These are phyloP conservation scores for Cyclotella atomus DNA, from an alignment of 108 stramenopile species.

Conservation along the genomic window DNA sequence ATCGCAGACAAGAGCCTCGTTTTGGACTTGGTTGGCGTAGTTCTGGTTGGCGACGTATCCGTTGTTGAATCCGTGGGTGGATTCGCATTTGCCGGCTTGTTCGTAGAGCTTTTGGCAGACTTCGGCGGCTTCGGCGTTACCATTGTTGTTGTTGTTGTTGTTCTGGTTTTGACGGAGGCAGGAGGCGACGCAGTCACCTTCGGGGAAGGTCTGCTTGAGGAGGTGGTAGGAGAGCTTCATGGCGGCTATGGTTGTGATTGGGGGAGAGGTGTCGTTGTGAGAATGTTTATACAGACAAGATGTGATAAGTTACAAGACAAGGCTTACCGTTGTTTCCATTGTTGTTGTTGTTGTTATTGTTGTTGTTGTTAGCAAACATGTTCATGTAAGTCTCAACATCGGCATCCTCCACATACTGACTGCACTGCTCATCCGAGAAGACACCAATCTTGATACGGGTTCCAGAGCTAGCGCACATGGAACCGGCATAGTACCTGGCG, in stretches of 20 bases:
- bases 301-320: constrained; percentile 52
- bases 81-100: constrained; percentile 84
- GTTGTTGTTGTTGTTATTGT: constrained; percentile 39
- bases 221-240: constrained; percentile 57
- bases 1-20: constrained; percentile 80
- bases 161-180: constrained; percentile 52
- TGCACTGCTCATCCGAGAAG: constrained; percentile 80
- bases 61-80: constrained; percentile 70
- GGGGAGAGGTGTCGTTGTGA: neutral
- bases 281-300: neutral
- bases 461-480: constrained; percentile 72
- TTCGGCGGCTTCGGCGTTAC: constrained; percentile 60
- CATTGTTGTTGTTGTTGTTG: constrained; percentile 34
- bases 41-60: constrained; percentile 56
- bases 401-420: constrained; percentile 53
- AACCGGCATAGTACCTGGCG: constrained; percentile 59
- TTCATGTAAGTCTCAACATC: constrained; percentile 78
- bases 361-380: constrained; percentile 8
- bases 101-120: constrained; percentile 79
- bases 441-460: constrained; percentile 89
- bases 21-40: constrained; percentile 67
- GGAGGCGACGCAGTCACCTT: constrained; percentile 64
- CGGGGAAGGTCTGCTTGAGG: constrained; percentile 78
- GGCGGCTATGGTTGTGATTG: neutral
- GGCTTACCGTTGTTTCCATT: constrained; percentile 15